Base-by-base conservation (phyloP, 352 stramenopile species). In the Phytophthora pini region DNA sequence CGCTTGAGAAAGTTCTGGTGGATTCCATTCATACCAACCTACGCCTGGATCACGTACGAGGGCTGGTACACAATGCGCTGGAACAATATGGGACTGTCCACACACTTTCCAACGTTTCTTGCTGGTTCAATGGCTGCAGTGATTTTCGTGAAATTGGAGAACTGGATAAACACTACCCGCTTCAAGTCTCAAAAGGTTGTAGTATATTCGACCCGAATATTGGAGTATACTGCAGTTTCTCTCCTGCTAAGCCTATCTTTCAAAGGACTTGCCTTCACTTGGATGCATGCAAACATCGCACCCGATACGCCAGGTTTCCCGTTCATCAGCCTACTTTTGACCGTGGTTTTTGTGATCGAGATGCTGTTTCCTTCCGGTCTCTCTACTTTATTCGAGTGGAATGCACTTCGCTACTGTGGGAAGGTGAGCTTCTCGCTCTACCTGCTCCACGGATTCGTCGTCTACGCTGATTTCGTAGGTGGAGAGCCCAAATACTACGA, bases 341-440 rank as follows among this genome's bases (percentile, higher is more conserved):
- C 71, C 6, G 11, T 70, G 17, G 15, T 82, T 24, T 60, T 82
- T 20, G 54, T 80, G 39, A 65, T 65, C 5, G 74, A 82, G 61
- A 70, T 82, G 57, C 26, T 82, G 15, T 27, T 63, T 13, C 70
- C 67, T 0, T 72, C 67, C 1, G 31, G 46, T 8, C 10, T 80
- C 1, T 76, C 71, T 1, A 50, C 22, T 6, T 51, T 39, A 0
- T 43, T 68, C 2, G 51, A 68, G 26, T 68, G 59, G 59, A 68
- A 15, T 27, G 43, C 31, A 8, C n/a, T 79, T 8, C 51, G 54
- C 6, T 80, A 72, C 54, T 71, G 58, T 10, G 75, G 75, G 24
- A 80, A 84, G 36, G 48, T 84, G 39, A 81, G 76, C 41, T 84
- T 73, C 43, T 84, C 76, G 0, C 65, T 80, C 51, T 83, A 80